These are phyloP conservation scores for Eucalyptus regnans DNA, from an alignment of 345 rosid genomes.

Conservation along the genomic window DNA sequence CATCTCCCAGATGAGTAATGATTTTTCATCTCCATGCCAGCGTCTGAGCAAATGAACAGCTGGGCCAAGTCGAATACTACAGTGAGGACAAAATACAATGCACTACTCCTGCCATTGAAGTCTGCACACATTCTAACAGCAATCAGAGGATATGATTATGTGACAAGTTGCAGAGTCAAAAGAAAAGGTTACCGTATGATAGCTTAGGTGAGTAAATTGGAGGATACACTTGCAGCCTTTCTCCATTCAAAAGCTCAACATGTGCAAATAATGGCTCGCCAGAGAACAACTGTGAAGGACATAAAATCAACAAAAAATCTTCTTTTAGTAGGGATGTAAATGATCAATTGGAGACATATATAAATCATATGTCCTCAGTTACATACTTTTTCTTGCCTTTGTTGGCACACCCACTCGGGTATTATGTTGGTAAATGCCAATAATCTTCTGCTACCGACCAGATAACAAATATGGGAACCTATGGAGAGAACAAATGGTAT, in stretches of 20 bases:
- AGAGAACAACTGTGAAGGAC: conserved; percentile 52
- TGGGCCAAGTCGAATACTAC: conserved; percentile 82
- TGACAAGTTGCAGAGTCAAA: not conserved
- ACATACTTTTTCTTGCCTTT: conserved; percentile 66
- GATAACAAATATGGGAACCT: conserved; percentile 78
- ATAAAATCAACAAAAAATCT: not conserved
- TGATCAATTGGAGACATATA: not conserved
- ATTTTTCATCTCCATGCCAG: conserved; percentile 60
- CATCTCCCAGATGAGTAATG: conserved; percentile 81
- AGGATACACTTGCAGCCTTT: conserved; percentile 57
- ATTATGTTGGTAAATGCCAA: conserved; percentile 56
- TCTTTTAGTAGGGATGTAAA: not conserved
- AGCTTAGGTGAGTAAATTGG: conserved; percentile 63
- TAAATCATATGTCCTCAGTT: not conserved
- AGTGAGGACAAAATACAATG: conserved; percentile 64
- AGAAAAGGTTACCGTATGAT: conserved; percentile 31
- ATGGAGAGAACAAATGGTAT: not conserved
- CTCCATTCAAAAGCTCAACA: conserved; percentile 39
- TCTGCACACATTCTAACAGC: conserved; percentile 26
- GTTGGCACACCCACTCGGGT: conserved; percentile 84
- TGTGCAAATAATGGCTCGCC: conserved; percentile 68
- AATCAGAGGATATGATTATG: not conserved
- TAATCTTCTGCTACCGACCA: conserved; percentile 74
- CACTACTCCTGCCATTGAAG: conserved; percentile 80
- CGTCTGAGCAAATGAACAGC: conserved; percentile 63